A percentile compares a stretch with the other conserved stretches of the same genome.
phyloP scores from a whole-genome alignment of 495 filamentous ascomycete species.

The Geoglossum glabrum region DNA sequence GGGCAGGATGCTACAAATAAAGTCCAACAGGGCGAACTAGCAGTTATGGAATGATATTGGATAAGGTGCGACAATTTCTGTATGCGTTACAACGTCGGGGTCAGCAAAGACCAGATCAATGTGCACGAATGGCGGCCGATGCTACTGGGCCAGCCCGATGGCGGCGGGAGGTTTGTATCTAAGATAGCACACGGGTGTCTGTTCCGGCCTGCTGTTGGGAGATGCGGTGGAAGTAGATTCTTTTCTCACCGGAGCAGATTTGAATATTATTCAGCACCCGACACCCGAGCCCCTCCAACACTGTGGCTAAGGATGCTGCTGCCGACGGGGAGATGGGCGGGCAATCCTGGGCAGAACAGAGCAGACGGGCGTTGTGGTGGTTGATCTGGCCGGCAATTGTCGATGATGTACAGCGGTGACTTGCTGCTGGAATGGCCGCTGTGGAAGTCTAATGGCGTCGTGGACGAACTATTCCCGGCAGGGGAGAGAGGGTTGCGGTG shows the following conservation, averaged over 20 bases:
- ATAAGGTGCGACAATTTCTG: background rate
- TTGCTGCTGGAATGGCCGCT: background rate
- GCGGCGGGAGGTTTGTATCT: background rate
- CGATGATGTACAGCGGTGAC: background rate
- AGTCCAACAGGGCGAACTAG: background rate
- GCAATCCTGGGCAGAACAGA: background rate
- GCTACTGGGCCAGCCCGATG: background rate
- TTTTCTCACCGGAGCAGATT: background rate
- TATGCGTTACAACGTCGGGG: background rate
- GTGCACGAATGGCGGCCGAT: background rate
- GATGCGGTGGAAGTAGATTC: background rate
- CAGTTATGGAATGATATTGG: background rate
- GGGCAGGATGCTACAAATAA: background rate
- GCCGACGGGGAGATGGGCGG: background rate
- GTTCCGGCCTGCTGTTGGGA: background rate
- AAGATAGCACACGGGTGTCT: background rate
- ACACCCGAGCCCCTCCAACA: background rate
- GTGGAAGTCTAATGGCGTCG: background rate
- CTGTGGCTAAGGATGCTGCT: background rate
- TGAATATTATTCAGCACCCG: slow-evolving; percentile 1
- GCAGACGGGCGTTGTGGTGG: background rate
- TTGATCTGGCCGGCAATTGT: background rate
- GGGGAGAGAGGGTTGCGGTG: background rate
- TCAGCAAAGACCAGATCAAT: background rate
- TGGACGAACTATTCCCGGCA: background rate